phyloP scores from a whole-genome alignment of 164 flowering plant species.

The Annona cherimola region DNA sequence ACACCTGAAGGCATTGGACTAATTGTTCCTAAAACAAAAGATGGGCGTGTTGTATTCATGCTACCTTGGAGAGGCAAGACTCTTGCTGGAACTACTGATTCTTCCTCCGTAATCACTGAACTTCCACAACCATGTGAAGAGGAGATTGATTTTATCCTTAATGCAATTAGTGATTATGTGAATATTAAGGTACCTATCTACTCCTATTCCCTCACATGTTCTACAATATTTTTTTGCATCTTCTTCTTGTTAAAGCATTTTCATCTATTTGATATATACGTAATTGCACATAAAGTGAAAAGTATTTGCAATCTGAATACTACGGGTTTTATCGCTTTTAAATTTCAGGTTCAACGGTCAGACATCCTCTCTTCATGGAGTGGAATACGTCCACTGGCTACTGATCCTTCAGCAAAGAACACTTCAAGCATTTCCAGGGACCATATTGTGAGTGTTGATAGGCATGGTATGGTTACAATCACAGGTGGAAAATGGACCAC shows the following conservation, averaged over 20 bases:
- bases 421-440: constrained; percentile 27
- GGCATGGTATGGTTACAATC: constrained; percentile 23
- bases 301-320: neutral
- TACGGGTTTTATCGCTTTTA: neutral
- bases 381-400: constrained; percentile 27
- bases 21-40: neutral
- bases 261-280: neutral
- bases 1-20: constrained; percentile 18
- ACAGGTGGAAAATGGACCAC: constrained; percentile 28
- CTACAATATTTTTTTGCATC: neutral
- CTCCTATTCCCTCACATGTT: neutral
- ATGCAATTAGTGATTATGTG: neutral
- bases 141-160: neutral
- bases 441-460: constrained; percentile 19
- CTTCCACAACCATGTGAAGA: neutral
- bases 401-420: constrained; percentile 23
- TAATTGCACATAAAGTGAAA: neutral
- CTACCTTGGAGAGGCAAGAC: neutral
- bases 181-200: neutral
- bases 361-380: constrained; percentile 28
- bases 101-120: neutral
- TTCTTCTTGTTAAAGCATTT: neutral
- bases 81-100: neutral
- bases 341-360: constrained; percentile 16
- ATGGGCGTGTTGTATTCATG: neutral